Conservation (phyloP, 306 rosid genomes). For the Cyamopsis tetragonoloba region DNA sequence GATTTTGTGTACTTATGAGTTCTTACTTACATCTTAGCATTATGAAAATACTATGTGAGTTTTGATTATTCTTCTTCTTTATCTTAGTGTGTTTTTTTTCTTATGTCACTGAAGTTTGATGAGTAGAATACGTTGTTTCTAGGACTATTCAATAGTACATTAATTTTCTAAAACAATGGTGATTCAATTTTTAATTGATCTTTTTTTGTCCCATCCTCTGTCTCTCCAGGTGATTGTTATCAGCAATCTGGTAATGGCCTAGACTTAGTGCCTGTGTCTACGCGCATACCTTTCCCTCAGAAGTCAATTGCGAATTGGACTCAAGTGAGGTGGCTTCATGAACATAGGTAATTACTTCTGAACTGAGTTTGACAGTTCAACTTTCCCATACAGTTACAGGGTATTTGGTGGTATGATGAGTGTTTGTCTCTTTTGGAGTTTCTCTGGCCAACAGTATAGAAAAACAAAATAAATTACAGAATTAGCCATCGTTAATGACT, state of each 20-base stretch:
- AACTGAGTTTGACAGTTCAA: no score
- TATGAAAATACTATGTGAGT: background rate
- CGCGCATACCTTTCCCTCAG: slow-evolving; percentile 11
- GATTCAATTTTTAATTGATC: background rate
- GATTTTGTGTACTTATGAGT: no score
- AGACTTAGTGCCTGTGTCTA: slow-evolving; percentile 9
- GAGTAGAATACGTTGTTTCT: background rate
- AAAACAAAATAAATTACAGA: background rate
- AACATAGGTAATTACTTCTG: slow-evolving; percentile 34
- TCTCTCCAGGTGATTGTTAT: slow-evolving; percentile 34
- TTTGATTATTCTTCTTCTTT: background rate
- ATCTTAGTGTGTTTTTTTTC: background rate
- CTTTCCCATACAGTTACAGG: background rate
- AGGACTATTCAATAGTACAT: background rate
- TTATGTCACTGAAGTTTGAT: background rate
- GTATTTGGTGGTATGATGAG: background rate
- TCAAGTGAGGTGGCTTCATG: slow-evolving; percentile 27
- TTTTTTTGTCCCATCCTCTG: no score
- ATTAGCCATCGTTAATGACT: background rate
- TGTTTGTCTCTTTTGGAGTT: background rate
- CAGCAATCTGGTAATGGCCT: slow-evolving; percentile 24
- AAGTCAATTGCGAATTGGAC: slow-evolving; percentile 20
- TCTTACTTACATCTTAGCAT: background rate
- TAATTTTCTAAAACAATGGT: background rate
- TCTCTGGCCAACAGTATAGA: background rate